These are phyloP conservation scores for Stachybotrys chartarum DNA, from an alignment of 2,329 filamentous ascomycete genomes.

Conservation along the genomic window DNA sequence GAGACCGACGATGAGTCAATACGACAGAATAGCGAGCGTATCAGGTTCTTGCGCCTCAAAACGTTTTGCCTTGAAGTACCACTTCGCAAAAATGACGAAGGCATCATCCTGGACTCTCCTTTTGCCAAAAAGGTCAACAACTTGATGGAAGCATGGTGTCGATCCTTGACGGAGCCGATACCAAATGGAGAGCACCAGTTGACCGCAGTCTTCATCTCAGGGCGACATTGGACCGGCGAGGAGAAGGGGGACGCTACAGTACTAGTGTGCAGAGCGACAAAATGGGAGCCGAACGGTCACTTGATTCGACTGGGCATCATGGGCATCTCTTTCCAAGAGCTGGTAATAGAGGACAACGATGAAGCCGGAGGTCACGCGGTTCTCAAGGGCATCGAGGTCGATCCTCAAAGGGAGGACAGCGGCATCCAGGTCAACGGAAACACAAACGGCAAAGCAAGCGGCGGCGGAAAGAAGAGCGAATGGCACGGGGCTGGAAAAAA, in stretches of 20 bases:
- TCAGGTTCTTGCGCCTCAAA: slow-evolving; percentile 24
- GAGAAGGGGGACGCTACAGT: slow-evolving; percentile 18
- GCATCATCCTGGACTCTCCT: slow-evolving; percentile 13
- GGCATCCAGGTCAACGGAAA: not conserved
- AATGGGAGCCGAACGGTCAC: slow-evolving; percentile 17
- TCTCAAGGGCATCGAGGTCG: not conserved
- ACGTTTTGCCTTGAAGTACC: slow-evolving; percentile 25
- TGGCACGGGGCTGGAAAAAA: not conserved
- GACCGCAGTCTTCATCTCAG: slow-evolving; percentile 19
- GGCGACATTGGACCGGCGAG: slow-evolving; percentile 20
- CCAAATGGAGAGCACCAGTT: slow-evolving; percentile 17
- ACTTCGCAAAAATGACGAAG: slow-evolving; percentile 11
- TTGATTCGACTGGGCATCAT: slow-evolving; percentile 24
- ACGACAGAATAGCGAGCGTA: slow-evolving; percentile 12
- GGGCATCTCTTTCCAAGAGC: slow-evolving; percentile 15
- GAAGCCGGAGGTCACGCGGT: not conserved
- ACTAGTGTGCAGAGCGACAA: slow-evolving; percentile 19
- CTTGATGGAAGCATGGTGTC: not conserved
- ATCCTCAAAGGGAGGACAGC: not conserved
- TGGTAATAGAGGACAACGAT: slow-evolving; percentile 14
- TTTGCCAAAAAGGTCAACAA: slow-evolving; percentile 8
- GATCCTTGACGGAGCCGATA: slow-evolving; percentile 4
- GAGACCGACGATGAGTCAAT: slow-evolving; percentile 26
- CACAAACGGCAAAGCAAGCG: not conserved
- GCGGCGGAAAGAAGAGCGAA: not conserved